Evolutionary conservation across 306 rosid genomes (phyloP).

Genomic region (Alnus rubra): DNA sequence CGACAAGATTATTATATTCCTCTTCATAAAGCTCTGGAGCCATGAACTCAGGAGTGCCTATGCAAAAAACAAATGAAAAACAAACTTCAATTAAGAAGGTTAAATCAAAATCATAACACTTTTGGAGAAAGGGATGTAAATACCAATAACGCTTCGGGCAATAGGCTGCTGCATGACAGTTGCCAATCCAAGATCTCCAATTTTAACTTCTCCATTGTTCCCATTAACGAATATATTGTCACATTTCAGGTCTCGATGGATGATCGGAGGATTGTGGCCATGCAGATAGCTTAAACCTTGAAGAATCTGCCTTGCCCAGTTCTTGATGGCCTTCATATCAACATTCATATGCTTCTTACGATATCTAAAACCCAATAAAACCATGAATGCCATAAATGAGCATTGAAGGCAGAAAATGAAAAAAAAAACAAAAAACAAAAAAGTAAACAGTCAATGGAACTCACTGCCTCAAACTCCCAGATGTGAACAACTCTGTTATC

Average conservation of each 20-base stretch:
- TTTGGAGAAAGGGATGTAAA: not conserved
- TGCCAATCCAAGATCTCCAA: slow-evolving; percentile 97
- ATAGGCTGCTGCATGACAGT: slow-evolving; percentile 81
- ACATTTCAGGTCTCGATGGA: slow-evolving; percentile 91
- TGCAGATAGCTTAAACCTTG: slow-evolving; percentile 78
- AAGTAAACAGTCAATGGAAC: slow-evolving; percentile 20
- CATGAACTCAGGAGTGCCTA: slow-evolving; percentile 97
- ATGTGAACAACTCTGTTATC: slow-evolving; percentile 86
- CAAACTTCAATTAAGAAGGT: slow-evolving; percentile 7
- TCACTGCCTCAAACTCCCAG: slow-evolving; percentile 93
- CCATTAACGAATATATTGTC: slow-evolving; percentile 93
- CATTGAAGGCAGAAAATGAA: not conserved
- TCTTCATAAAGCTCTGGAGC: slow-evolving; percentile 98
- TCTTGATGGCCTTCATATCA: slow-evolving; percentile 82
- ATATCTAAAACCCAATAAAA: slow-evolving; percentile 47
- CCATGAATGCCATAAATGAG: slow-evolving; percentile 2
- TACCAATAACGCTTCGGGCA: slow-evolving; percentile 89
- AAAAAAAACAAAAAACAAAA: not conserved
- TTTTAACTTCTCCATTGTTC: slow-evolving; percentile 76
- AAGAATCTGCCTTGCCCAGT: slow-evolving; percentile 95
- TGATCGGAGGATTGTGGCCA: slow-evolving; percentile 68
- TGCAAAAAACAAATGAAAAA: slow-evolving; percentile 5
- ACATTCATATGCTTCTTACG: slow-evolving; percentile 69
- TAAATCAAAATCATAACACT: slow-evolving; percentile 3
- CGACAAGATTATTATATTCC: slow-evolving; percentile 86